phyloP scores from a whole-genome alignment of 345 rosid species.

The Pelargonium nanum region DNA sequence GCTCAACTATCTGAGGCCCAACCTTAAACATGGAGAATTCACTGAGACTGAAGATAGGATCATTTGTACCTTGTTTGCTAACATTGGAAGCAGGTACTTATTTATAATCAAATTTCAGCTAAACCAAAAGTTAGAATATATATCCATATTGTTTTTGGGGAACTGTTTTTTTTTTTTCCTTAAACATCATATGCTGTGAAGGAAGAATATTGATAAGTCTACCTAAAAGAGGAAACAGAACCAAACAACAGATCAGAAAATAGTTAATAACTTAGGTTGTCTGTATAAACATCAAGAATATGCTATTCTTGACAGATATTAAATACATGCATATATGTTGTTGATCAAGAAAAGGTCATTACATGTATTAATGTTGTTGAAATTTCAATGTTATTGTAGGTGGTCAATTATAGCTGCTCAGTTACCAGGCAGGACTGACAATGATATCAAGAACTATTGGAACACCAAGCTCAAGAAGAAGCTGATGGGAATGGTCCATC shows the following conservation, averaged over 20 bases:
- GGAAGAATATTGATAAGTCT: not conserved
- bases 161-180: not conserved
- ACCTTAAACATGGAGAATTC: constrained; percentile 89
- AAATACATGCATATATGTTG: not conserved
- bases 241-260: not conserved
- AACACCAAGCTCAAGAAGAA: constrained; percentile 94
- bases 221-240: constrained; percentile 10
- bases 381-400: constrained; percentile 31
- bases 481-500: constrained; percentile 33
- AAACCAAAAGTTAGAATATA: too few species aligned
- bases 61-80: constrained; percentile 63
- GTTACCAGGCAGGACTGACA: constrained; percentile 88
- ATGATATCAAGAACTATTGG: constrained; percentile 93
- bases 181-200: too few species aligned
- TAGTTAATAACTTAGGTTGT: not conserved
- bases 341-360: too few species aligned
- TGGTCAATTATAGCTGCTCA: constrained; percentile 99
- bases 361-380: not conserved
- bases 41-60: constrained; percentile 74
- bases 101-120: not conserved
- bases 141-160: too few species aligned
- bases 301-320: constrained; percentile 9
- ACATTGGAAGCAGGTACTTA: constrained; percentile 86
- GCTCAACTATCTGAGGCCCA: constrained; percentile 93
- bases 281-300: not conserved